These are phyloP conservation scores for Amorphotheca resinae DNA, from an alignment of 495 filamentous ascomycete species.

Conservation along the genomic window DNA sequence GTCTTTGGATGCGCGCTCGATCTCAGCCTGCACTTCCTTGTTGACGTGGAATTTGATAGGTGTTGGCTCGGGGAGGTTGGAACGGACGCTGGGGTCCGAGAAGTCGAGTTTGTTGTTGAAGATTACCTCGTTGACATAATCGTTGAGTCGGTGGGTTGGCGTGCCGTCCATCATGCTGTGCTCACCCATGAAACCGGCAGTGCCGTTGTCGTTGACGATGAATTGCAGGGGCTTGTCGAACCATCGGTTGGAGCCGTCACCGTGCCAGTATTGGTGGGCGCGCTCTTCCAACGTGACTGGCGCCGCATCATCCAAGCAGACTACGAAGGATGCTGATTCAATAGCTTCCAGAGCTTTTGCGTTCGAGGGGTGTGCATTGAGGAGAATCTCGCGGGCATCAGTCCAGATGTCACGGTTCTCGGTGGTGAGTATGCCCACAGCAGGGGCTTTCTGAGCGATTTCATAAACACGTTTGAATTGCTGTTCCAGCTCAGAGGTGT, in stretches of 20 bases:
- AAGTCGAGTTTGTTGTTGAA: constrained; percentile 87
- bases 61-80: constrained; percentile 69
- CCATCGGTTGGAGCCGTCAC: constrained; percentile 91
- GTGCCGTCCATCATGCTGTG: constrained; percentile 99
- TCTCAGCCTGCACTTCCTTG: constrained; percentile 55
- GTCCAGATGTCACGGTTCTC: constrained; percentile 93
- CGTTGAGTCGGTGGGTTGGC: constrained; percentile 90
- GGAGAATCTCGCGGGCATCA: constrained; percentile 63
- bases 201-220: constrained; percentile 96
- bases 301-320: constrained; percentile 87
- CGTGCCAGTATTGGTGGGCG: constrained; percentile 95
- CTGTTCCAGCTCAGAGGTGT: constrained; percentile 71
- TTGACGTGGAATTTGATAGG: constrained; percentile 67
- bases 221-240: constrained; percentile 98
- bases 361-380: constrained; percentile 65
- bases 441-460: constrained; percentile 47
- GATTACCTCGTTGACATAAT: constrained; percentile 81
- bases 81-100: constrained; percentile 59
- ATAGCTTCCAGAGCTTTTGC: constrained; percentile 63
- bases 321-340: constrained; percentile 80
- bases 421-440: constrained; percentile 76
- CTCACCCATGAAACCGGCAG: constrained; percentile 95
- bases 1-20: constrained; percentile 62
- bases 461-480: constrained; percentile 82
- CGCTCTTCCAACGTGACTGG: constrained; percentile 94